Conservation (phyloP, 2,329 filamentous ascomycete species). For the Cladosporium sp. region DNA sequence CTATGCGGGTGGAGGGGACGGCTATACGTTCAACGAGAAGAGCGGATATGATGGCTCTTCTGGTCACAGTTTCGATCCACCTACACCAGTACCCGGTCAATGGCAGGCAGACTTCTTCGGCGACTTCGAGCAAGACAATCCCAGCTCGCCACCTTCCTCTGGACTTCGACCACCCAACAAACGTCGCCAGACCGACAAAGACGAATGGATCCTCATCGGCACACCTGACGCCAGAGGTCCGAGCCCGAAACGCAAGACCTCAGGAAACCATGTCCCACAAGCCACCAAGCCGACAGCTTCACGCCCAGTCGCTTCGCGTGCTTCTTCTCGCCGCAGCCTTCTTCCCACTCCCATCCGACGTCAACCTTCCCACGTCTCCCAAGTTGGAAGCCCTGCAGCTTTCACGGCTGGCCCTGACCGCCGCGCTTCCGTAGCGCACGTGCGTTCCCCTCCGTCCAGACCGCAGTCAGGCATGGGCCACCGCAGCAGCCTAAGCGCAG, state of each 20-base stretch:
- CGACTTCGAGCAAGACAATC: constrained; percentile 47
- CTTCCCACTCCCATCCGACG: constrained; percentile 43
- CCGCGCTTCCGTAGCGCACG: constrained; percentile 58
- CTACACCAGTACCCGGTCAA: constrained; percentile 55
- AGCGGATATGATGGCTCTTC: constrained; percentile 31
- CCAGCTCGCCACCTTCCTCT: constrained; percentile 39
- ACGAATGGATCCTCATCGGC: constrained; percentile 52
- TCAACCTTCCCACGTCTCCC: constrained; percentile 32
- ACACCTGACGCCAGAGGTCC: constrained; percentile 52
- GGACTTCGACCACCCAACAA: constrained; percentile 42
- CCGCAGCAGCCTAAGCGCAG: constrained; percentile 24
- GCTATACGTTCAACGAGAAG: constrained; percentile 58
- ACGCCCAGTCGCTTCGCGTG: constrained; percentile 13
- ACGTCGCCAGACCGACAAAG: constrained; percentile 50
- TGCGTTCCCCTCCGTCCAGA: constrained; percentile 43
- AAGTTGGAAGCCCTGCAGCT: constrained; percentile 42
- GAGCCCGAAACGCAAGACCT: constrained; percentile 40
- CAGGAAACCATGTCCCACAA: constrained; percentile 22
- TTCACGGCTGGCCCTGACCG: constrained; percentile 37
- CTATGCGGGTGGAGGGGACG: constrained; percentile 77
- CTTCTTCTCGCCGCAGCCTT: constrained; percentile 33
- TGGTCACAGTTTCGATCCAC: constrained; percentile 28
- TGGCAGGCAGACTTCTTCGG: constrained; percentile 54
- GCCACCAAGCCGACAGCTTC: background rate
- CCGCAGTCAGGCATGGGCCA: constrained; percentile 22